These are phyloP conservation scores for Yamadazyma buinensis DNA, from an alignment of 1,139 yeast genomes.

Conservation along the genomic window DNA sequence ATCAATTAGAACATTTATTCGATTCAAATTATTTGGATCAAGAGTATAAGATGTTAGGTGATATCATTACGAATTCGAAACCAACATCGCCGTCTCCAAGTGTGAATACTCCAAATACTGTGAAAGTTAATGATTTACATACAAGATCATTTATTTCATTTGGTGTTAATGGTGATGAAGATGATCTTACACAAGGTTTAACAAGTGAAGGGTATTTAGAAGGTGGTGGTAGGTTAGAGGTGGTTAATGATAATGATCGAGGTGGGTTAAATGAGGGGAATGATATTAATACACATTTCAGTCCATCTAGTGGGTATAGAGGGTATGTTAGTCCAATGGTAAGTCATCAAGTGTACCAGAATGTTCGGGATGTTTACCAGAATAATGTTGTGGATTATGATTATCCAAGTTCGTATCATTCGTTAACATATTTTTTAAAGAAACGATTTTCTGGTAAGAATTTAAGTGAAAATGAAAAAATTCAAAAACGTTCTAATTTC, in stretches of 20 bases:
- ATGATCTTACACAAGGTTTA: not conserved
- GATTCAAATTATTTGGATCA: slow-evolving; percentile 46
- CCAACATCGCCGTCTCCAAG: slow-evolving; percentile 54
- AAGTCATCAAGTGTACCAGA: slow-evolving; percentile 57
- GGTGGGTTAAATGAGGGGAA: slow-evolving; percentile 1
- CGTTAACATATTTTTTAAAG: slow-evolving; percentile 53
- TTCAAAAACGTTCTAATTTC: slow-evolving; percentile 40
- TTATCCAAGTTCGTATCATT: slow-evolving; percentile 66
- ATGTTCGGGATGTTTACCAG: slow-evolving; percentile 63
- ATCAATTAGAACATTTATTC: slow-evolving; percentile 19
- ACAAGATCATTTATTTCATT: slow-evolving; percentile 42
- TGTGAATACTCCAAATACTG: slow-evolving; percentile 1
- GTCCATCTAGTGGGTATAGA: slow-evolving; percentile 5
- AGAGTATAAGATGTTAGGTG: slow-evolving; percentile 59
- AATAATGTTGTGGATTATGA: slow-evolving; percentile 55
- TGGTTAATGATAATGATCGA: not conserved
- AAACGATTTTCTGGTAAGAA: slow-evolving; percentile 46
- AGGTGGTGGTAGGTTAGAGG: not conserved
- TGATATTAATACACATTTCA: slow-evolving; percentile 8
- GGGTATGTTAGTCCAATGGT: slow-evolving; percentile 52
- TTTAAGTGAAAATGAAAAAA: slow-evolving; percentile 26
- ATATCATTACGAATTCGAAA: slow-evolving; percentile 45
- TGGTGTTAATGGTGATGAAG: slow-evolving; percentile 20
- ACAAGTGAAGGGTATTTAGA: not conserved
- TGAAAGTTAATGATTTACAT: not conserved